Percentiles rank a stretch among this genome's conserved stretches.
These are phyloP conservation scores for Tylopilus subfusipes DNA, from an alignment of 768 basidiomycete species.

Conservation along the genomic window DNA sequence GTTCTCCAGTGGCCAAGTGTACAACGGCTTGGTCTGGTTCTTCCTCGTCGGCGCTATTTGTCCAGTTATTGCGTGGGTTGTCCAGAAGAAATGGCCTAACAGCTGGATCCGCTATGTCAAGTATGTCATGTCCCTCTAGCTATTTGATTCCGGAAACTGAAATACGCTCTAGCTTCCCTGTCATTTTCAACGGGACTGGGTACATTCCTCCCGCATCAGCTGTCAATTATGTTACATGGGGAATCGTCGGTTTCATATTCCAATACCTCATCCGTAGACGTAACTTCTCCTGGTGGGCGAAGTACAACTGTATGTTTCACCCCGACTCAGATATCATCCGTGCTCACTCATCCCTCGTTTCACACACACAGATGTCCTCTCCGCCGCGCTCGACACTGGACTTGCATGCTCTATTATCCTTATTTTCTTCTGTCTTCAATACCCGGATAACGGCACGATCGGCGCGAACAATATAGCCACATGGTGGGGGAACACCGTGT, in stretches of 20 bases:
- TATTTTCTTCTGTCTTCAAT: constrained; percentile 63
- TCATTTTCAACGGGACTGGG: constrained; percentile 56
- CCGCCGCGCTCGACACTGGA: constrained; percentile 69
- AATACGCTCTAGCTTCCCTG: constrained; percentile 36
- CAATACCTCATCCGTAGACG: constrained; percentile 59
- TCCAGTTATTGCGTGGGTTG: constrained; percentile 54
- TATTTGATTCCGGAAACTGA: not conserved
- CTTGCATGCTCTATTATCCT: constrained; percentile 56
- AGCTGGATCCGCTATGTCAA: constrained; percentile 62
- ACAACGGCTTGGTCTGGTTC: constrained; percentile 64
- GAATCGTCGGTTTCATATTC: constrained; percentile 64
- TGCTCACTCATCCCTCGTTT: not conserved
- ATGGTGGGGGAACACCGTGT: constrained; percentile 70
- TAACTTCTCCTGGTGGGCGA: constrained; percentile 68
- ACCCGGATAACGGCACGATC: constrained; percentile 56
- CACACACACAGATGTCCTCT: constrained; percentile 49
- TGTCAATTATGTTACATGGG: constrained; percentile 65
- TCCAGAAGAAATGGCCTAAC: constrained; percentile 61
- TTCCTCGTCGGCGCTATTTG: constrained; percentile 72
- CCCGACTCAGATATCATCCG: constrained; percentile 6
- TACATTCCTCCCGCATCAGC: constrained; percentile 65
- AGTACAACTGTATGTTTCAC: constrained; percentile 38
- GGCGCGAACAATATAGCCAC: constrained; percentile 48
- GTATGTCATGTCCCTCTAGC: constrained; percentile 33
- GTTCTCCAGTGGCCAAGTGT: constrained; percentile 66